phyloP scores from a whole-genome alignment of 2,329 filamentous ascomycete species.

The Colletotrichum sp. region DNA sequence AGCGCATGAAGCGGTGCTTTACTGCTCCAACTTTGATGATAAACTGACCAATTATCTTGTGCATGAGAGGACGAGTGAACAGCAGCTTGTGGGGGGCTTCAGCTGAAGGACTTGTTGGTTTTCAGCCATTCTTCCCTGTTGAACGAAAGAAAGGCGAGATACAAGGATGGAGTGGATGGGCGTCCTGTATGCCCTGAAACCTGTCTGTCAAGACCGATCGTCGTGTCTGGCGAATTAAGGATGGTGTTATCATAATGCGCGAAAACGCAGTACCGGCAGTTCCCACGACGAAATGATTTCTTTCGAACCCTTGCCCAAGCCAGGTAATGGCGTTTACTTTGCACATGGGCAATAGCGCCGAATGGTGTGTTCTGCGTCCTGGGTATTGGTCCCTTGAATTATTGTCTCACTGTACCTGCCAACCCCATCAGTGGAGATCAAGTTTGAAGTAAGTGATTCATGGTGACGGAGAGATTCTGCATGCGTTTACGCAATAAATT shows the following conservation, averaged over 20 bases:
- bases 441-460: background rate
- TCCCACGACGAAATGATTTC: background rate
- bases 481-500: background rate
- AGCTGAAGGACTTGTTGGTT: no score
- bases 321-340: background rate
- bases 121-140: no score
- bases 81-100: no score
- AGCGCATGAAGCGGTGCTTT: no score
- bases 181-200: background rate
- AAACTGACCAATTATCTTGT: no score
- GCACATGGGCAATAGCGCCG: background rate
- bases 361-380: background rate
- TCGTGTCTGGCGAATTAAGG: background rate
- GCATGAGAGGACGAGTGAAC: no score
- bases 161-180: background rate
- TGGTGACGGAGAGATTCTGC: background rate
- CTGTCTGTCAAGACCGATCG: background rate
- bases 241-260: background rate
- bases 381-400: no score
- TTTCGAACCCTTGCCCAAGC: background rate
- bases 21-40: no score
- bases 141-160: background rate
- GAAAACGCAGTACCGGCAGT: background rate
- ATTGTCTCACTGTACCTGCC: no score
- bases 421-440: background rate